phyloP scores from a whole-genome alignment of 2,329 filamentous ascomycete species.

The Cytospora schulzeri region DNA sequence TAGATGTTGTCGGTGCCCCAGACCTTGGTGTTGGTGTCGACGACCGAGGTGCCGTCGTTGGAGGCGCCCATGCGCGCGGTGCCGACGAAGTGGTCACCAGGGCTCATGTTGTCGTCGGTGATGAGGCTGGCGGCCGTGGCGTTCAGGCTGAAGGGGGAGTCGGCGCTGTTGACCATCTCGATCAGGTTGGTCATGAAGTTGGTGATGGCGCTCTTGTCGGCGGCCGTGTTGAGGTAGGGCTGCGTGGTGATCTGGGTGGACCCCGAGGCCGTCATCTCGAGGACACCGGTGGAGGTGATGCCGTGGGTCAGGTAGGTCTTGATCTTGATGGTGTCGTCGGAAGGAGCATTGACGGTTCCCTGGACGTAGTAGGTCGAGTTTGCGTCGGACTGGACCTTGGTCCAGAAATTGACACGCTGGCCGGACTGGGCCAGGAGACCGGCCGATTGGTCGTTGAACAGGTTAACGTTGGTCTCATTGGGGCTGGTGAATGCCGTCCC shows the following conservation, averaged over 20 bases:
- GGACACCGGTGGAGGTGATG: slow-evolving; percentile 48
- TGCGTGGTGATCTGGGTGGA: slow-evolving; percentile 45
- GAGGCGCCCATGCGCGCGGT: slow-evolving; percentile 36
- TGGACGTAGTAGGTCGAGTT: slow-evolving; percentile 44
- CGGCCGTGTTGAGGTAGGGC: slow-evolving; percentile 40
- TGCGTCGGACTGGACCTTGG: slow-evolving; percentile 44
- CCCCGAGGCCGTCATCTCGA: slow-evolving; percentile 44
- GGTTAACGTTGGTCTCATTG: slow-evolving; percentile 35
- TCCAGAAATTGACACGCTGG: slow-evolving; percentile 53
- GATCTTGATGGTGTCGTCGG: slow-evolving; percentile 46
- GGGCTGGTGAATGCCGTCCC: slow-evolving; percentile 35
- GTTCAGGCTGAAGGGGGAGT: slow-evolving; percentile 32
- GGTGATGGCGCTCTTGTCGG: slow-evolving; percentile 35
- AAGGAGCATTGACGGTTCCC: slow-evolving; percentile 48
- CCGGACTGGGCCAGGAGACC: slow-evolving; percentile 48
- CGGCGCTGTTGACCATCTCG: slow-evolving; percentile 32
- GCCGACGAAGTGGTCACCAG: slow-evolving; percentile 38
- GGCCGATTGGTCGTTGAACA: slow-evolving; percentile 38
- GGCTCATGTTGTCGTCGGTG: slow-evolving; percentile 24
- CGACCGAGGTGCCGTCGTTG: slow-evolving; percentile 38
- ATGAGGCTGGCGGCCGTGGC: slow-evolving; percentile 27
- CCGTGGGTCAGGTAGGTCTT: slow-evolving; percentile 56
- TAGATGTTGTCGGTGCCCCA: slow-evolving; percentile 65
- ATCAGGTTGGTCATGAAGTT: slow-evolving; percentile 35
- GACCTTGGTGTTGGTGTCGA: slow-evolving; percentile 46